Conservation (phyloP, 495 filamentous ascomycete species). For the Extremus antarcticus region DNA sequence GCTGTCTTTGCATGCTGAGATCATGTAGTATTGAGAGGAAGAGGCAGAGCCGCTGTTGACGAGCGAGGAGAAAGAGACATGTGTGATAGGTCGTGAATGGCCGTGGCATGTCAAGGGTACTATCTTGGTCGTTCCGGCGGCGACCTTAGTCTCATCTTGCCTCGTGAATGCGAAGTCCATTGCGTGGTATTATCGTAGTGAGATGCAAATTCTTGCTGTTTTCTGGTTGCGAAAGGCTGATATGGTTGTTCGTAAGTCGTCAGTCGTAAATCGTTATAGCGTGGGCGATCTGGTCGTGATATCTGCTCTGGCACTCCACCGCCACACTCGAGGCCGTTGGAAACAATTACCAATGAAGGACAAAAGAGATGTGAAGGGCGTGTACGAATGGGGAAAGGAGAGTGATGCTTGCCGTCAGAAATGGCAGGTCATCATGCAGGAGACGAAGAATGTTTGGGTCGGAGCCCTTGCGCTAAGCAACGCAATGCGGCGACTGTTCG, state of each 20-base stretch:
- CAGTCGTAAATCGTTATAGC: neutral
- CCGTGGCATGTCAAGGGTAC: conserved; percentile 96
- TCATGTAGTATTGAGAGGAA: conserved; percentile 86
- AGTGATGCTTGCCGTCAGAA: neutral
- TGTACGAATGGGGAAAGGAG: no score
- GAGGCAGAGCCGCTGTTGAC: conserved; percentile 47
- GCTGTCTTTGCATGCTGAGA: conserved; percentile 99
- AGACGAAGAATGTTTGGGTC: conserved; percentile 1
- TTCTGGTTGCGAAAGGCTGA: neutral
- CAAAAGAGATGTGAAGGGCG: no score
- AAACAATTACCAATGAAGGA: neutral
- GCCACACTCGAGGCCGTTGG: neutral
- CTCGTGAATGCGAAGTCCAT: conserved; percentile 20
- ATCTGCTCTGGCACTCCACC: neutral
- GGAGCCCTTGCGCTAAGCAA: neutral
- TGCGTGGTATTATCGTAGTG: neutral
- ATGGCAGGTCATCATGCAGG: no score
- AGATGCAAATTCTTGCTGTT: neutral
- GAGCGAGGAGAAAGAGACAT: conserved; percentile 84
- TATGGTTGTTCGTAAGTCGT: conserved; percentile 1
- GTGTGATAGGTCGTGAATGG: conserved; percentile 89
- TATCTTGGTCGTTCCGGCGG: conserved; percentile 49
- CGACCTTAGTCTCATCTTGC: conserved; percentile 17
- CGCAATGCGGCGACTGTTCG: neutral
- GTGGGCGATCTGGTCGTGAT: neutral